A percentile compares a stretch with the other conserved stretches of the same genome.
Conservation (phyloP, 176 grass and related monocot genomes). For the Poa pratensis region DNA sequence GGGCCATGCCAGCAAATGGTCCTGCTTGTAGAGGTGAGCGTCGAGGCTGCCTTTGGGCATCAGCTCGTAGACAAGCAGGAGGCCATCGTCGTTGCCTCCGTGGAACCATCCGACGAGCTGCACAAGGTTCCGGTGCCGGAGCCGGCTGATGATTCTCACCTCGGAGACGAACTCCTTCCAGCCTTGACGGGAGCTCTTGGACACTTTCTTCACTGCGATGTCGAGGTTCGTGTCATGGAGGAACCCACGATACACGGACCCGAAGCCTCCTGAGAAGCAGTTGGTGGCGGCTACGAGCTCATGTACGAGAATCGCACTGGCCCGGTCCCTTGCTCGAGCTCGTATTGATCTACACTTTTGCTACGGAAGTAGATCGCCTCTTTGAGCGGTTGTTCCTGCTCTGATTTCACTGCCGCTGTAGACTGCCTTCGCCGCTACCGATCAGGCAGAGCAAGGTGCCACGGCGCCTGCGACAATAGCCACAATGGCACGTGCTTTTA, state of each 20-base stretch:
- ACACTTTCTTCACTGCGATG: neutral
- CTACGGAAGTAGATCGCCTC: neutral
- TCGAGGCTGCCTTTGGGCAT: constrained; percentile 73
- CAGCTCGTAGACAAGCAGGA: constrained; percentile 52
- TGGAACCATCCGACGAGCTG: constrained; percentile 61
- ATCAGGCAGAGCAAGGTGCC: neutral
- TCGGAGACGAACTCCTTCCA: constrained; percentile 62
- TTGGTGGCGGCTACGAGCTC: neutral
- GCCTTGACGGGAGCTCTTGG: constrained; percentile 32
- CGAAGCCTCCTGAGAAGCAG: constrained; percentile 32
- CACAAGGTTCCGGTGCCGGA: constrained; percentile 59
- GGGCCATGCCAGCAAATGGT: constrained; percentile 35
- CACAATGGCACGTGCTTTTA: neutral
- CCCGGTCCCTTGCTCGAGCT: neutral
- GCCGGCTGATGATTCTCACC: constrained; percentile 54
- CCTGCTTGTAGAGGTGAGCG: constrained; percentile 37
- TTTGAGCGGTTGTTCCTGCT: neutral
- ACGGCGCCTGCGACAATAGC: neutral
- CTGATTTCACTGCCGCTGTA: neutral
- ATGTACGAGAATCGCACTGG: neutral
- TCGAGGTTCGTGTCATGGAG: neutral
- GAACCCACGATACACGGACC: neutral
- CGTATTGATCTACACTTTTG: neutral
- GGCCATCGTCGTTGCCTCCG: constrained; percentile 1
- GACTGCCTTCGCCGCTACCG: neutral